Evolutionary conservation across 345 rosid genomes (phyloP).

Genomic region (Rhizophora apiculata): DNA sequence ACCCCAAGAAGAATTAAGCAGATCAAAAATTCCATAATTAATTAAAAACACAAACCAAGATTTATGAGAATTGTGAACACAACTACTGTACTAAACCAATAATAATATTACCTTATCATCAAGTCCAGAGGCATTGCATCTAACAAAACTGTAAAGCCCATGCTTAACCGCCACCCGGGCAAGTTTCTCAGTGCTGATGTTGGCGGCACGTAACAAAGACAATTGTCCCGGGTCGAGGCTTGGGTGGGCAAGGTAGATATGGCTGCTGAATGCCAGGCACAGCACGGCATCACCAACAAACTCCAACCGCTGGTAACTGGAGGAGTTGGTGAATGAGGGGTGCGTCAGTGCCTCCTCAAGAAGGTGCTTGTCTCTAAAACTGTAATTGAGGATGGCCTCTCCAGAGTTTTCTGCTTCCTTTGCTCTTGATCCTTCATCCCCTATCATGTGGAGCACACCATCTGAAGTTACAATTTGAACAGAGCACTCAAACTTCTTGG

Average conservation of each 20-base stretch:
- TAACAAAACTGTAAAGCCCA: conserved; percentile 40
- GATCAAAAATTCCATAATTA: neutral
- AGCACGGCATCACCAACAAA: conserved; percentile 72
- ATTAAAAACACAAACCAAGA: too few species aligned
- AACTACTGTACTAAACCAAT: too few species aligned
- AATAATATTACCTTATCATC: conserved; percentile 35
- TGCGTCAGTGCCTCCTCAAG: conserved; percentile 70
- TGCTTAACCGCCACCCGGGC: conserved; percentile 71
- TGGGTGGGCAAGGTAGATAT: conserved; percentile 53
- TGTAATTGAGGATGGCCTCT: conserved; percentile 52
- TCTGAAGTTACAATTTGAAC: conserved; percentile 40
- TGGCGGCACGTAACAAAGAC: conserved; percentile 61
- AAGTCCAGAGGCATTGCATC: conserved; percentile 40
- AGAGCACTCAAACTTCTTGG: conserved; percentile 47
- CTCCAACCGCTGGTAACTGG: conserved; percentile 68
- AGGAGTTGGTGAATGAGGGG: conserved; percentile 40
- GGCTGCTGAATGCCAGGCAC: conserved; percentile 42
- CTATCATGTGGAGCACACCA: conserved; percentile 22
- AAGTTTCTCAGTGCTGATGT: conserved; percentile 72
- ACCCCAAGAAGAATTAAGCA: neutral
- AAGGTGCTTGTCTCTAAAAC: conserved; percentile 42
- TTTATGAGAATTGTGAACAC: too few species aligned
- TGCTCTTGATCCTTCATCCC: conserved; percentile 47
- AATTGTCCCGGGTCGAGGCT: conserved; percentile 47
- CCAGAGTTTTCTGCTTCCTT: conserved; percentile 62